Conservation (phyloP, 108 stramenopile genomes). For the Nitzschia putrida region DNA sequence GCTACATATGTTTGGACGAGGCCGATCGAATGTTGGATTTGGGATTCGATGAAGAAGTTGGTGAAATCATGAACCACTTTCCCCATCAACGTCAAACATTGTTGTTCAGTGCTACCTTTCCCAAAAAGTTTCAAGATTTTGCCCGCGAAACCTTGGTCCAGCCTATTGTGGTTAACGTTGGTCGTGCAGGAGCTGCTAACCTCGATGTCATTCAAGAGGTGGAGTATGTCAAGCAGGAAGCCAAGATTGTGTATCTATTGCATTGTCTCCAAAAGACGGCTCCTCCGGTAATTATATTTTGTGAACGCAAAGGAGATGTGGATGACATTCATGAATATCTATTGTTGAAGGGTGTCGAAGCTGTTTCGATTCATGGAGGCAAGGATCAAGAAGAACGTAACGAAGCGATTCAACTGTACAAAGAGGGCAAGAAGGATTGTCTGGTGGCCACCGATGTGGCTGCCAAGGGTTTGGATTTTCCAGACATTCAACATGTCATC, state of each 20-base stretch:
- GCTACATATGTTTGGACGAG: slow-evolving; percentile 96
- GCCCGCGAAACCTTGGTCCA: slow-evolving; percentile 92
- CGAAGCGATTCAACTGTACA: slow-evolving; percentile 91
- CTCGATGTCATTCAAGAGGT: slow-evolving; percentile 99
- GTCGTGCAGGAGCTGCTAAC: slow-evolving; percentile 97
- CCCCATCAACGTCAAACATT: slow-evolving; percentile 96
- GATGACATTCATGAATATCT: slow-evolving; percentile 99
- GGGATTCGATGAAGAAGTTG: slow-evolving; percentile 97
- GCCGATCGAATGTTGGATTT: slow-evolving; percentile 98
- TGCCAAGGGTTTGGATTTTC: slow-evolving; percentile 98
- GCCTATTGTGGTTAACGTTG: slow-evolving; percentile 97
- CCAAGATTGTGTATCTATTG: slow-evolving; percentile 94
- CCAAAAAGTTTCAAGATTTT: slow-evolving; percentile 98
- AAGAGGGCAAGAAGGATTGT: slow-evolving; percentile 93
- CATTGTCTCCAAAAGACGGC: slow-evolving; percentile 98
- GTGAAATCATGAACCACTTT: slow-evolving; percentile 96
- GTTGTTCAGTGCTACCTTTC: slow-evolving; percentile 97
- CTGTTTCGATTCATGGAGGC: slow-evolving; percentile 98
- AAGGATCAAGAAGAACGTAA: slow-evolving; percentile 99
- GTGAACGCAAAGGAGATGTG: slow-evolving; percentile 94
- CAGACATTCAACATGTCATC: slow-evolving; percentile 98
- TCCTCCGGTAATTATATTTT: slow-evolving; percentile 97
- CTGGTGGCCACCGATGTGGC: slow-evolving; percentile 98
- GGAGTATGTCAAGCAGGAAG: slow-evolving; percentile 98
- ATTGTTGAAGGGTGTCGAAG: slow-evolving; percentile 96